Evolutionary conservation across 768 basidiomycete species (phyloP).

Genomic region (Zangia roseola): DNA sequence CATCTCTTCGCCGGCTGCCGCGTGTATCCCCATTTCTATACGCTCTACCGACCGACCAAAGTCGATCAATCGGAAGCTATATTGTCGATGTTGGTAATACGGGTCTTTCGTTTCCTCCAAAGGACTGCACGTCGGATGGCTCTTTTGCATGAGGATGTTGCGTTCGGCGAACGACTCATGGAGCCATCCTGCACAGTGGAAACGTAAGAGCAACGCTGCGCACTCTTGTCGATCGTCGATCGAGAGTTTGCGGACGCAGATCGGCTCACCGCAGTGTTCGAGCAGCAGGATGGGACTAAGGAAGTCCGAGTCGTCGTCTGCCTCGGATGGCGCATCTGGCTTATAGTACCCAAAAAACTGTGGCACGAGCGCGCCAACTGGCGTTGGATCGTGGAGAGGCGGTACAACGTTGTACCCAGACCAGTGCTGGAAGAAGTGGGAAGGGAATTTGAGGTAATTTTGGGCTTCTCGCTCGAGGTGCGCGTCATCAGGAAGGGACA

Average conservation of each 20-base stretch:
- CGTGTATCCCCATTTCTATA: too few species aligned
- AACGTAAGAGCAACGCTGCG: conserved; percentile 35
- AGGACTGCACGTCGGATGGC: conserved; percentile 34
- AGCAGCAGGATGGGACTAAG: conserved; percentile 13
- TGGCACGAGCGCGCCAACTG: conserved; percentile 52
- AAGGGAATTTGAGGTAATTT: conserved; percentile 27
- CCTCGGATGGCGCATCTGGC: conserved; percentile 29
- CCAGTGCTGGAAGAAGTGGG: conserved; percentile 31
- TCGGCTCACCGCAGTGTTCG: conserved; percentile 39
- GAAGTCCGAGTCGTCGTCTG: not conserved
- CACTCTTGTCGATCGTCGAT: conserved; percentile 41
- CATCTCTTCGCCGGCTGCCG: not conserved
- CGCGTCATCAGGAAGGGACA: conserved; percentile 34
- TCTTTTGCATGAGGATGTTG: conserved; percentile 44
- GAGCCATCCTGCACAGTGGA: conserved; percentile 37
- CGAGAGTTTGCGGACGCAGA: conserved; percentile 24
- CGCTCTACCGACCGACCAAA: conserved; percentile 39
- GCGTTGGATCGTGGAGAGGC: conserved; percentile 42
- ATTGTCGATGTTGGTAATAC: not conserved
- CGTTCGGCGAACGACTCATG: conserved; percentile 43
- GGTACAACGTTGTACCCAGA: conserved; percentile 22
- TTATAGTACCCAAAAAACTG: conserved; percentile 64
- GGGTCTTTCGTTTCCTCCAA: conserved; percentile 1
- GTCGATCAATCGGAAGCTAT: conserved; percentile 47
- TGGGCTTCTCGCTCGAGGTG: conserved; percentile 35